phyloP scores from a whole-genome alignment of 2,329 filamentous ascomycete species.

The Diaporthe vaccinii region DNA sequence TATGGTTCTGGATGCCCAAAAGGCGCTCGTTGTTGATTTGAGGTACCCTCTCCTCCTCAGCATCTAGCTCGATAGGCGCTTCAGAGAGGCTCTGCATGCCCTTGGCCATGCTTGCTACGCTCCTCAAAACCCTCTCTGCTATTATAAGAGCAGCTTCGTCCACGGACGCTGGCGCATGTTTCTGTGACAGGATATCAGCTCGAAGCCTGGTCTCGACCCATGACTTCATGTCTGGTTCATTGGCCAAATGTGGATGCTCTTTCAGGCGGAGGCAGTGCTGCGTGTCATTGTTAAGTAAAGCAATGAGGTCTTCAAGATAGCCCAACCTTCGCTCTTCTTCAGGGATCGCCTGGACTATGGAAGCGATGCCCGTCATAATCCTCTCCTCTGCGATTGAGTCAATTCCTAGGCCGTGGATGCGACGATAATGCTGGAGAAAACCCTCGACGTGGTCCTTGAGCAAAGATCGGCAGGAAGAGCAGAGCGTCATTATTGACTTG shows the following conservation, averaged over 20 bases:
- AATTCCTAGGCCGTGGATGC: conserved; percentile 62
- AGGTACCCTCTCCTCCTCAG: conserved; percentile 45
- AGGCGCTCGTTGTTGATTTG: conserved; percentile 45
- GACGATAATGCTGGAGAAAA: conserved; percentile 77
- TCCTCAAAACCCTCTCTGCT: conserved; percentile 71
- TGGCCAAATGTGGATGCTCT: conserved; percentile 46
- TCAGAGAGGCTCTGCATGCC: conserved; percentile 79
- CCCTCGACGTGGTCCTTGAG: conserved; percentile 76
- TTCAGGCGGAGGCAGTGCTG: conserved; percentile 56
- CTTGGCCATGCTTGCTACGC: conserved; percentile 78
- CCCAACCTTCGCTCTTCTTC: conserved; percentile 67
- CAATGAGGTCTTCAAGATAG: conserved; percentile 70
- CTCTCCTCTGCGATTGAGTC: conserved; percentile 80
- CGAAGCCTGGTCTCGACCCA: conserved; percentile 40
- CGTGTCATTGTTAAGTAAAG: conserved; percentile 75
- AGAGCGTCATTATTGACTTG: conserved; percentile 80
- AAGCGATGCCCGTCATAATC: conserved; percentile 80
- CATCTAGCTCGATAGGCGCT: conserved; percentile 75
- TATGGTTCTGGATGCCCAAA: conserved; percentile 58
- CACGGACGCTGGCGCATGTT: conserved; percentile 43
- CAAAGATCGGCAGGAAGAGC: conserved; percentile 79
- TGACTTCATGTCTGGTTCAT: conserved; percentile 42
- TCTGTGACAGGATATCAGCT: conserved; percentile 31
- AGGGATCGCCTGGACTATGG: conserved; percentile 79
- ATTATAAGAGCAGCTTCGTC: conserved; percentile 64